A percentile compares a stretch with the other conserved stretches of the same genome.
Conservation (phyloP, 208 protist genomes). For the Spongospora subterranea region DNA sequence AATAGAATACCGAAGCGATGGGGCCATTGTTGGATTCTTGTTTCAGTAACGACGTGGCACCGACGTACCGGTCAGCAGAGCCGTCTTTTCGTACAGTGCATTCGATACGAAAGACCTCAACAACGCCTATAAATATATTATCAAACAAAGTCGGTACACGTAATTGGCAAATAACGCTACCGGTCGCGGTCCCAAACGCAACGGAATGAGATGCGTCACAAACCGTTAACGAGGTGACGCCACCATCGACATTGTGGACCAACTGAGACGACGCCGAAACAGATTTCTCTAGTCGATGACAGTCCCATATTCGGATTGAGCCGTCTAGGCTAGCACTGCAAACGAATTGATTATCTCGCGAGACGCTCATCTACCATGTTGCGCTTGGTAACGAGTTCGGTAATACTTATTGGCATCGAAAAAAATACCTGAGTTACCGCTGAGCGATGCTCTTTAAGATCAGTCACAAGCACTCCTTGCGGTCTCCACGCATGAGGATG, state of each 20-base stretch:
- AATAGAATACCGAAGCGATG: background rate
- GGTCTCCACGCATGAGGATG: slow-evolving; percentile 13
- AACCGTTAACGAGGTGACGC: background rate
- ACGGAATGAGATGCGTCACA: slow-evolving; percentile 49
- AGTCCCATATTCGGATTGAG: background rate
- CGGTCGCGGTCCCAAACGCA: background rate
- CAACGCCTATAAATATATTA: background rate
- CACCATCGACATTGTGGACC: slow-evolving; percentile 1
- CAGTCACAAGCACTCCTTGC: slow-evolving; percentile 27
- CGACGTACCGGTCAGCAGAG: background rate
- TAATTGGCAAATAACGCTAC: background rate
- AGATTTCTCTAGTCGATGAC: slow-evolving; percentile 23
- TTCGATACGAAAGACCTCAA: background rate
- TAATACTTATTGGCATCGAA: background rate
- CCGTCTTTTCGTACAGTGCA: slow-evolving; percentile 9
- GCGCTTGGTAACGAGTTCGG: no score
- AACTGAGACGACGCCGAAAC: slow-evolving; percentile 18
- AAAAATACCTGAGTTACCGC: background rate
- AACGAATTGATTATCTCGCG: slow-evolving; percentile 31
- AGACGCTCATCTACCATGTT: slow-evolving; percentile 8
- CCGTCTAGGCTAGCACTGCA: background rate
- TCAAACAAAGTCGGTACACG: background rate
- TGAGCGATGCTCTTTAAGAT: background rate
- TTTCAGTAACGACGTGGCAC: background rate
- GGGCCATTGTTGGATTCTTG: background rate